phyloP scores from a whole-genome alignment of 176 grass and related monocot genomes.

The Avena atlantica region DNA sequence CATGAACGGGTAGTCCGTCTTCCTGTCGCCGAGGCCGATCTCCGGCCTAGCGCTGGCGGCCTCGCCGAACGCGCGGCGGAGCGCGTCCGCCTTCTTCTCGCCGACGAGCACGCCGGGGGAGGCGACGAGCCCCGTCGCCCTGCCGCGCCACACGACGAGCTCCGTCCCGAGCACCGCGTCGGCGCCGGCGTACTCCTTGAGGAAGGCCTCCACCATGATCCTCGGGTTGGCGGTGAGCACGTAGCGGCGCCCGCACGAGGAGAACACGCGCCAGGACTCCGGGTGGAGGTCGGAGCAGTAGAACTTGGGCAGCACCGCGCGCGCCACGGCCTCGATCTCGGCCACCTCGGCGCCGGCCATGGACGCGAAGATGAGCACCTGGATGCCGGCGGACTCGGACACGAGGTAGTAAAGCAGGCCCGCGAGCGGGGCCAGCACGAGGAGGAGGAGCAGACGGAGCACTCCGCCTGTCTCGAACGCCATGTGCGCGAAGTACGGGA shows the following conservation, averaged over 20 bases:
- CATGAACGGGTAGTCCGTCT: constrained; percentile 11
- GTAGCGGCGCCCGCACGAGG: constrained; percentile 58
- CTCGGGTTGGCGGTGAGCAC: constrained; percentile 78
- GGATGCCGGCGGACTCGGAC: constrained; percentile 51
- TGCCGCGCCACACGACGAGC: constrained; percentile 48
- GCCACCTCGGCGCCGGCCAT: constrained; percentile 44
- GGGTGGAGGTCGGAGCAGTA: constrained; percentile 72
- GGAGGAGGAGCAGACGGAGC: constrained; percentile 16
- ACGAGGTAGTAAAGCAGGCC: neutral
- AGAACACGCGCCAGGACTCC: constrained; percentile 77
- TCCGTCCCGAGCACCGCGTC: constrained; percentile 62
- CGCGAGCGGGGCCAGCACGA: neutral
- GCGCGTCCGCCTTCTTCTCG: neutral
- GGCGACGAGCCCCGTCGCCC: constrained; percentile 22
- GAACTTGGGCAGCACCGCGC: constrained; percentile 70
- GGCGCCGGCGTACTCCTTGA: constrained; percentile 66
- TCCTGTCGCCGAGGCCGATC: neutral
- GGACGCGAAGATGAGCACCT: constrained; percentile 66
- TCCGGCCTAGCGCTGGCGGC: neutral
- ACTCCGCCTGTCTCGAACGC: constrained; percentile 68
- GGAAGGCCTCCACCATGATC: constrained; percentile 77
- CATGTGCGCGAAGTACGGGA: constrained; percentile 78
- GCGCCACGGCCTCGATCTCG: constrained; percentile 65
- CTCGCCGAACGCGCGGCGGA: neutral
- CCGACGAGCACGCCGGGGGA: constrained; percentile 11